A percentile compares a stretch with the other conserved stretches of the same genome.
Evolutionary conservation across 2,329 filamentous ascomycete genomes (phyloP).

Genomic region (Penicillium brasilianum): DNA sequence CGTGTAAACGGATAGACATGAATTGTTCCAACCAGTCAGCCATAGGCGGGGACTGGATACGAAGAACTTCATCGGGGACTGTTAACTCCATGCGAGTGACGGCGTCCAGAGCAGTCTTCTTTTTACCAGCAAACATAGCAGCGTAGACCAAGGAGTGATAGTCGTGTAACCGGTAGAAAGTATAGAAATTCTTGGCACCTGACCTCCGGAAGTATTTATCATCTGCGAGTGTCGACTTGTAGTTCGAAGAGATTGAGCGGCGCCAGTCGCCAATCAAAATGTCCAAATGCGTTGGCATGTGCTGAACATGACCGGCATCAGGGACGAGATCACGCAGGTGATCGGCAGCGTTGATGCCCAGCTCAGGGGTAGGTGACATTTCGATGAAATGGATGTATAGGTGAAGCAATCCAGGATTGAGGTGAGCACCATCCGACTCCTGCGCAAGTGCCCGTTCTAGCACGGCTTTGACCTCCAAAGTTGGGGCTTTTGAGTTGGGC

Average conservation of each 20-base stretch:
- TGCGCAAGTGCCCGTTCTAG: slow-evolving; percentile 63
- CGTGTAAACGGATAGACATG: slow-evolving; percentile 67
- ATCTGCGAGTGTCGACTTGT: slow-evolving; percentile 67
- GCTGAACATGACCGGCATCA: slow-evolving; percentile 69
- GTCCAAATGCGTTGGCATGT: slow-evolving; percentile 78
- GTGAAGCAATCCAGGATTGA: slow-evolving; percentile 73
- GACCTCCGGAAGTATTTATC: slow-evolving; percentile 64
- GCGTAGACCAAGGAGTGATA: slow-evolving; percentile 75
- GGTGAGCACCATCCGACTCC: slow-evolving; percentile 45
- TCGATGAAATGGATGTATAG: slow-evolving; percentile 78
- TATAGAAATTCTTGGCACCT: slow-evolving; percentile 72
- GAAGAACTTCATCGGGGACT: slow-evolving; percentile 66
- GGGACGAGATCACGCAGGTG: slow-evolving; percentile 68
- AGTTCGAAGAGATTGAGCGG: slow-evolving; percentile 67
- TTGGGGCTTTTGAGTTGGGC: slow-evolving; percentile 59
- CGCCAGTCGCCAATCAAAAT: slow-evolving; percentile 72
- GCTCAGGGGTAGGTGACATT: slow-evolving; percentile 70
- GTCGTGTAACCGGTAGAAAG: slow-evolving; percentile 72
- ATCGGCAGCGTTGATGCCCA: slow-evolving; percentile 64
- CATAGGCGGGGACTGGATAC: slow-evolving; percentile 71
- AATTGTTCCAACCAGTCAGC: slow-evolving; percentile 79
- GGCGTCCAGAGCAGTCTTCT: slow-evolving; percentile 64
- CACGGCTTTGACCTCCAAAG: slow-evolving; percentile 61
- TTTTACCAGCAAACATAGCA: slow-evolving; percentile 75
- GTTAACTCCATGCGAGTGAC: slow-evolving; percentile 63